Evolutionary conservation across 2,329 filamentous ascomycete species (phyloP), one percentile per base, ranked within the genome.

Genomic region (Calonectria honghensis): DNA sequence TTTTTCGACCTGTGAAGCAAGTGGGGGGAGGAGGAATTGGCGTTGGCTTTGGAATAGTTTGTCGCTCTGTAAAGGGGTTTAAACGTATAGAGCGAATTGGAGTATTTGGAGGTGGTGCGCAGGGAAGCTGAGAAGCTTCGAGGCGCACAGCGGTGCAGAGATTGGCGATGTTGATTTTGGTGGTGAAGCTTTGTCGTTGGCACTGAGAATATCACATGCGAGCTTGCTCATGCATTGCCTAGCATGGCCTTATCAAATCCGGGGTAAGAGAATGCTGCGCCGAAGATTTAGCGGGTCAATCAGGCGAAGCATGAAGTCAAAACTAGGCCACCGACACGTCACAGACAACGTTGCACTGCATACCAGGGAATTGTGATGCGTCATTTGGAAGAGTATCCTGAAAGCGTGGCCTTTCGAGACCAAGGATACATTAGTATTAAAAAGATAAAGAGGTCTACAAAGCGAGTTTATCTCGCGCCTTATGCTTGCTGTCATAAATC

Each of bases 181-280:
- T 80, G 76, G 72, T 77, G 72, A 68, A 27, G 39, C 14, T 51
- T 32, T 6, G 45, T 48, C 57, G 68, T 45, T n/a, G 64, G 45
- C 57, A 45, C 20, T 13, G 5, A 24, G 68, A 79, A 81, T 69
- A 81, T 80, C 79, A 80, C 78, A 80, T 81, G 79, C 70, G 37
- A 76, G 48, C 50, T 61, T 69, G 35, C 37, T 29, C 31, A 41
- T 59, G 64, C 45, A 24, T 24, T 13, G 20, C 18, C n/a, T 32
- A 69, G 61, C 77, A 76, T n/a, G 7, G 41, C 2, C 18, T 81
- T 81, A 81, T 80, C 79, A 13, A 18, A 39, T 24, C 20, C 24
- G 48, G 69, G 54, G 65, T 65, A 63, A 70, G 31, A 31, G 31
- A 45, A 37, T 11, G 10, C 14, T 20, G 29, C 39, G 14, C 68